These are phyloP conservation scores for Schizosaccharomyces japonicus DNA, from an alignment of 805 yeast species.

Conservation along the genomic window DNA sequence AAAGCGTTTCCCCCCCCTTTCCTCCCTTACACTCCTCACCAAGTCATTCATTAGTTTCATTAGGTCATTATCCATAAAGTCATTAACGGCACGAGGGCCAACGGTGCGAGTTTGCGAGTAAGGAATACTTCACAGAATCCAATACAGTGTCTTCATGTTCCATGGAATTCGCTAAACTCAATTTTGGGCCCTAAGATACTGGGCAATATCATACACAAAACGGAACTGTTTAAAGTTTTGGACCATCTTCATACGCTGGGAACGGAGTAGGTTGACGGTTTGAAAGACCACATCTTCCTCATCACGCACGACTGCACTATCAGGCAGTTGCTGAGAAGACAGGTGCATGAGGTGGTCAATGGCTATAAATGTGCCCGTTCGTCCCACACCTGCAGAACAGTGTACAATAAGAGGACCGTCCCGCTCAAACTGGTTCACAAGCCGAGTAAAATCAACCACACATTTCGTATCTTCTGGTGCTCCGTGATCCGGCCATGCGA, in stretches of 20 bases:
- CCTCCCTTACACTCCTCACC: too few species aligned
- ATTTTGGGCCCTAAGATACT: not conserved
- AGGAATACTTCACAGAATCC: too few species aligned
- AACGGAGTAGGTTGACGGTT: not conserved
- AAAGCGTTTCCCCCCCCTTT: too few species aligned
- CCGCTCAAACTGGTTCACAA: not conserved
- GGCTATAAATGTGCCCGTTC: slow-evolving; percentile 68
- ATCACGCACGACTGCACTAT: not conserved
- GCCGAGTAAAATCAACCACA: not conserved
- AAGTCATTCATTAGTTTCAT: too few species aligned
- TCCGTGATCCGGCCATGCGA: slow-evolving; percentile 9
- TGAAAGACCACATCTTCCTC: not conserved
- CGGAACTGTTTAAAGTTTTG: not conserved
- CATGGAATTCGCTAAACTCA: too few species aligned
- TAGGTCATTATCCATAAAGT: too few species aligned
- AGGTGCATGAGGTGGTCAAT: slow-evolving; percentile 16
- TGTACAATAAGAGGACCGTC: slow-evolving; percentile 43
- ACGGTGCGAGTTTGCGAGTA: too few species aligned
- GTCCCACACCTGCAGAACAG: slow-evolving; percentile 93
- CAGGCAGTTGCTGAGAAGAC: not conserved
- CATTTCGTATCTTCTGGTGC: not conserved
- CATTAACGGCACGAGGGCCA: too few species aligned
- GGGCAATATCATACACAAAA: not conserved
- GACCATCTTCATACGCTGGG: slow-evolving; percentile 2
- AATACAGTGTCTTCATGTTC: too few species aligned